Conservation (phyloP, 2,329 filamentous ascomycete genomes). For the Iodosphaeria phyllophila region DNA sequence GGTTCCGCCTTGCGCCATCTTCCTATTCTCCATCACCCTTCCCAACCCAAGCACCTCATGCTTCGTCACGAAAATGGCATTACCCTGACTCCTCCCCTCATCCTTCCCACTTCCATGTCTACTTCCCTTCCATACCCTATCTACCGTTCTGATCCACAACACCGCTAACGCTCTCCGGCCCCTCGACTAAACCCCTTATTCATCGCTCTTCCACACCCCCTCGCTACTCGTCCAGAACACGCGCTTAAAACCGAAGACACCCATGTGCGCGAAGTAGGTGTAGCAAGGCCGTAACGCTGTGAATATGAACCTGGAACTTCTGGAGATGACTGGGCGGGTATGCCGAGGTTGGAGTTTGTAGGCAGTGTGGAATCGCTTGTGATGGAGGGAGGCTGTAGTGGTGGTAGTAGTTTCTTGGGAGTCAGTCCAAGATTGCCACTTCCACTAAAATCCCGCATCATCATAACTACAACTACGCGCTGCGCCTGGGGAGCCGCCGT, state of each 20-base stretch:
- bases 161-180: slow-evolving; percentile 17
- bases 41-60: slow-evolving; percentile 29
- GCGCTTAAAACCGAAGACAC: slow-evolving; percentile 28
- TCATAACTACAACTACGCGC: background rate
- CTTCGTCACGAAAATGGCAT: slow-evolving; percentile 29
- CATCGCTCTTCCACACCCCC: slow-evolving; percentile 29
- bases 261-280: slow-evolving; percentile 30
- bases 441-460: background rate
- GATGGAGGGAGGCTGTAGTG: slow-evolving; percentile 22
- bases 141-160: too few relatives aligned
- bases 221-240: slow-evolving; percentile 30
- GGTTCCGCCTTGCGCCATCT: too few relatives aligned
- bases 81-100: slow-evolving; percentile 7
- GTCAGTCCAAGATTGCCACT: slow-evolving; percentile 1
- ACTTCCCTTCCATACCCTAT: too few relatives aligned
- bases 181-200: slow-evolving; percentile 27
- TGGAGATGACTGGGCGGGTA: background rate
- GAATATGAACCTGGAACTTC: slow-evolving; percentile 5
- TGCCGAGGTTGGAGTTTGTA: background rate
- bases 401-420: slow-evolving; percentile 1
- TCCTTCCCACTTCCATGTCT: slow-evolving; percentile 6
- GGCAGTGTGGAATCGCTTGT: slow-evolving; percentile 19
- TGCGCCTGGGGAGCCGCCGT: too few relatives aligned
- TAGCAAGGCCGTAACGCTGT: slow-evolving; percentile 29
- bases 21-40: slow-evolving; percentile 3